Evolutionary conservation across 148 eudicot species (phyloP).

Genomic region (Nepenthes mirabilis): DNA sequence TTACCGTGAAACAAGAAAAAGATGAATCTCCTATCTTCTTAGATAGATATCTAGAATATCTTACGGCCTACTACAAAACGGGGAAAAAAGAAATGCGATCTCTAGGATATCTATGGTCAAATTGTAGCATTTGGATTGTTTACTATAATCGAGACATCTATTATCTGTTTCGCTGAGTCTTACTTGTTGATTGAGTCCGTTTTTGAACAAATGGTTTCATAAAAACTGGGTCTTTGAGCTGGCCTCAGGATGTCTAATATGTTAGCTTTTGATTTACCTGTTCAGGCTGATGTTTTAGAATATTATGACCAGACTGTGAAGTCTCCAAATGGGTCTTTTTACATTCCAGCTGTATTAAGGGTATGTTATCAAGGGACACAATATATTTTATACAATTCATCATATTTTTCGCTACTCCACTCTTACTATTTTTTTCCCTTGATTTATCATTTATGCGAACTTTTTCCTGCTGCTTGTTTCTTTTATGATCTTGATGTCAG

Average conservation of each 20-base stretch:
- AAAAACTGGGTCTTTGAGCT: neutral
- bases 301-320: conserved; percentile 85
- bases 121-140: no score
- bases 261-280: conserved; percentile 1
- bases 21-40: no score
- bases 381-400: neutral
- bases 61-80: no score
- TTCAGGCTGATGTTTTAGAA: conserved; percentile 94
- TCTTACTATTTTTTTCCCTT: neutral
- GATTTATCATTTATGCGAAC: neutral
- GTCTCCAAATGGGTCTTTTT: conserved; percentile 84
- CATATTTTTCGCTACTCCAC: neutral
- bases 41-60: no score
- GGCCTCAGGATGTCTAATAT: neutral
- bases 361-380: conserved; percentile 25
- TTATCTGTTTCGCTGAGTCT: no score
- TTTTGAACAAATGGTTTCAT: neutral
- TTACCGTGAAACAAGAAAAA: no score
- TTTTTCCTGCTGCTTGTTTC: conserved; percentile 2
- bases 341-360: conserved; percentile 95
- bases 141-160: no score
- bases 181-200: no score
- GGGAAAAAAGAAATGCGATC: no score
- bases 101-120: no score
- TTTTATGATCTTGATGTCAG: conserved; percentile 3